phyloP scores from a whole-genome alignment of 345 rosid species.

The Mangifera indica region DNA sequence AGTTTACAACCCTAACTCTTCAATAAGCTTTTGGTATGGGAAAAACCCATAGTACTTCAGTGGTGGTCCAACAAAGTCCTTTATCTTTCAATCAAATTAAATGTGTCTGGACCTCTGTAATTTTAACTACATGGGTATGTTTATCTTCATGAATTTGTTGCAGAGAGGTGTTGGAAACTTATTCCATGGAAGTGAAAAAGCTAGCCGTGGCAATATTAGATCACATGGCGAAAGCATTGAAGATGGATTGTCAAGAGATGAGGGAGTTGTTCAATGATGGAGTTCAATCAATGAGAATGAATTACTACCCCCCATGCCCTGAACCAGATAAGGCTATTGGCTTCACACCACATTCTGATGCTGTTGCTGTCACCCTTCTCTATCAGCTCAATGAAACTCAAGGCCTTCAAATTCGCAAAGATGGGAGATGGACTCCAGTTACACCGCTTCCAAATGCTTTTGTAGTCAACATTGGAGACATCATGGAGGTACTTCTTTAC shows the following conservation, averaged over 20 bases:
- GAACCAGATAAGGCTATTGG: constrained; percentile 38
- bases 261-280: constrained; percentile 30
- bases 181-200: constrained; percentile 35
- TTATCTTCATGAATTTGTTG: neutral
- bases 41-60: too few species aligned
- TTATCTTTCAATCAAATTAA: too few species aligned
- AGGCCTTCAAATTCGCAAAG: constrained; percentile 21
- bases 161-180: constrained; percentile 51
- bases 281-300: constrained; percentile 42
- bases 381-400: constrained; percentile 14
- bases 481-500: constrained; percentile 30
- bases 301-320: constrained; percentile 43
- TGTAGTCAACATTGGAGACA: constrained; percentile 19
- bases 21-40: too few species aligned
- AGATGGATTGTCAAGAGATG: constrained; percentile 49
- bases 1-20: too few species aligned
- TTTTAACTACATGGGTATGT: too few species aligned
- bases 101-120: too few species aligned
- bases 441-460: constrained; percentile 17
- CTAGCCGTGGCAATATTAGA: constrained; percentile 38
- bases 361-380: constrained; percentile 20
- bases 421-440: constrained; percentile 15
- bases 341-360: constrained; percentile 39
- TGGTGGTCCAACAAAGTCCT: too few species aligned
- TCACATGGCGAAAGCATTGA: constrained; percentile 40